Percentiles rank a stretch among this genome's conserved stretches.
Evolutionary conservation across 2,329 filamentous ascomycete genomes (phyloP).

Genomic region (Leptodontidium sp.): DNA sequence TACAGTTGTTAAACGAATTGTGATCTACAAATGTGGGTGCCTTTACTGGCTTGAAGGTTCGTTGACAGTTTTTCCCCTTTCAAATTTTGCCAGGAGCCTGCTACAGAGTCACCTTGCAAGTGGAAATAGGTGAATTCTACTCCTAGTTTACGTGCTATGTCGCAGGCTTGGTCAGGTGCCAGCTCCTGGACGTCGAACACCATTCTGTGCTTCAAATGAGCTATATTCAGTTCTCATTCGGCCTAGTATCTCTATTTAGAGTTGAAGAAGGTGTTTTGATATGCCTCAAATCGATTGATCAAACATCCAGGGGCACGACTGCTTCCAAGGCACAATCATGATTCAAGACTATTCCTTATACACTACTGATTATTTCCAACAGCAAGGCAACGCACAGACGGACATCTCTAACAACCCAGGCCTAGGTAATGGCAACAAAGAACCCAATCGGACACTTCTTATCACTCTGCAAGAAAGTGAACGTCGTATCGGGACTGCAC

Average conservation of each 20-base stretch:
- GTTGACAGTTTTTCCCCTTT: background rate
- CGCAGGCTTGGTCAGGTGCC: too few species aligned
- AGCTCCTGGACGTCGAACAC: too few species aligned
- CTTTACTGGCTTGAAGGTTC: background rate
- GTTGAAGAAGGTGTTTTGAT: too few species aligned
- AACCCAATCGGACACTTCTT: constrained; percentile 33
- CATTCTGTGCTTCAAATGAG: too few species aligned
- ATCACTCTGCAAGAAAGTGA: constrained; percentile 25
- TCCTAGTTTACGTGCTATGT: too few species aligned
- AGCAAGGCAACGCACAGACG: background rate
- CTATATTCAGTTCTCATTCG: too few species aligned
- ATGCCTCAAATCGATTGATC: too few species aligned
- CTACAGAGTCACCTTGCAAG: too few species aligned
- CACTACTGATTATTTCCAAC: background rate
- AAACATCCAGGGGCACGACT: too few species aligned
- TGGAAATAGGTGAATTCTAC: too few species aligned
- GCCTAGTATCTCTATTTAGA: too few species aligned
- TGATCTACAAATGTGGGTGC: background rate
- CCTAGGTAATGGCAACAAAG: constrained; percentile 45
- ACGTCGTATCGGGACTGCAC: constrained; percentile 30
- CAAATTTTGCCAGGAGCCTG: too few species aligned
- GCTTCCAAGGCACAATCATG: background rate
- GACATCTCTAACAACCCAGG: background rate
- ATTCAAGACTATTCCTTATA: background rate
- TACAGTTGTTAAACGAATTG: background rate